A percentile compares a stretch with the other conserved stretches of the same genome.
Conservation (phyloP, 441 rosid genomes). For the Bocquillonia castaneifolia region DNA sequence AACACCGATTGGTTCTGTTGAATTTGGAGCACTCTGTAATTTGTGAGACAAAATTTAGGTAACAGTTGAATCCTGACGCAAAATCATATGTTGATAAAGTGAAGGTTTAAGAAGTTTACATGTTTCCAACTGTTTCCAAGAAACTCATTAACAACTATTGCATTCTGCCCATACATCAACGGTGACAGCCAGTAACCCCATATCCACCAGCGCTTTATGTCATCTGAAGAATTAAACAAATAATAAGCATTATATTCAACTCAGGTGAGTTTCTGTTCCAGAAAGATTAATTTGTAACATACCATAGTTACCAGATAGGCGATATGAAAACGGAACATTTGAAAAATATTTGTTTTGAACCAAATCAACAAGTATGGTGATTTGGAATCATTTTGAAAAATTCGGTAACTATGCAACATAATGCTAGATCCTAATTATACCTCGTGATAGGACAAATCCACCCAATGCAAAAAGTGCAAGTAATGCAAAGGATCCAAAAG, state of each 20-base stretch:
- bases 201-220: slow-evolving; percentile 69
- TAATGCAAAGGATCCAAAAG: slow-evolving; percentile 57
- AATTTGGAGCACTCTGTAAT: slow-evolving; percentile 29
- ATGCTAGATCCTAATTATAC: no score
- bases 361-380: no score
- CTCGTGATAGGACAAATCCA: slow-evolving; percentile 65
- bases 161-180: slow-evolving; percentile 77
- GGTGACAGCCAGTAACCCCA: slow-evolving; percentile 87
- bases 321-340: no score
- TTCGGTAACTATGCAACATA: no score
- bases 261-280: no score
- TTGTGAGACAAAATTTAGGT: background rate
- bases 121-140: slow-evolving; percentile 68
- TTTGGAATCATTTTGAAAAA: no score
- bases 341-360: no score
- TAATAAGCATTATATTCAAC: no score
- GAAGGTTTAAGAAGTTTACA: slow-evolving; percentile 29
- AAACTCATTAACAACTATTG: slow-evolving; percentile 65
- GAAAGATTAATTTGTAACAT: no score
- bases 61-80: background rate
- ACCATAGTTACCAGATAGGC: no score
- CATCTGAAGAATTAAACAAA: slow-evolving; percentile 32
- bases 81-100: background rate
- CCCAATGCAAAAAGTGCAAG: slow-evolving; percentile 52
- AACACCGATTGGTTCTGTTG: slow-evolving; percentile 46